These are phyloP conservation scores for Betula pendula DNA, from an alignment of 306 rosid species.

Conservation along the genomic window DNA sequence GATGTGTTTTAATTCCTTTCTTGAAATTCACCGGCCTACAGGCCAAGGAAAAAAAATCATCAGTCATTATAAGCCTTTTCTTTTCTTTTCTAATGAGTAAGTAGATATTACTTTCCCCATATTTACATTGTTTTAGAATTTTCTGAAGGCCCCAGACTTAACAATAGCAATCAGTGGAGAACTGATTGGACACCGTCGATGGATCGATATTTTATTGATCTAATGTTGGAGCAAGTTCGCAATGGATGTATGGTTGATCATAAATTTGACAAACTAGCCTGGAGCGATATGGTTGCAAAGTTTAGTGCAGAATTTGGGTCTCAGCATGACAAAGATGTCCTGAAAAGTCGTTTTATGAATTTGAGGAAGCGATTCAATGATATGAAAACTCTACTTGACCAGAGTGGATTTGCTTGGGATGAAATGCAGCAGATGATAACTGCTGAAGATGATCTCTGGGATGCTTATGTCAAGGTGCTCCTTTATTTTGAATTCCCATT, in stretches of 20 bases:
- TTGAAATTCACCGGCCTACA: background rate
- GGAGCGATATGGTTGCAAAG: slow-evolving; percentile 53
- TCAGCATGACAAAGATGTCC: slow-evolving; percentile 40
- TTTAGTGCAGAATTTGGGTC: slow-evolving; percentile 54
- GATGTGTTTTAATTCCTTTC: background rate
- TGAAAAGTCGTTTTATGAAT: slow-evolving; percentile 42
- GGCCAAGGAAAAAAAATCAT: background rate
- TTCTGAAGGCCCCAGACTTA: slow-evolving; percentile 36
- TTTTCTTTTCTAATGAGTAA: background rate
- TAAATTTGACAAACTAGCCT: slow-evolving; percentile 45
- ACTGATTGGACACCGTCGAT: slow-evolving; percentile 49
- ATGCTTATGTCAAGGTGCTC: slow-evolving; percentile 48
- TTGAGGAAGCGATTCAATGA: slow-evolving; percentile 48
- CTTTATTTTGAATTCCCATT: slow-evolving; percentile 11
- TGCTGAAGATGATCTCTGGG: slow-evolving; percentile 53
- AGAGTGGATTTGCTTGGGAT: slow-evolving; percentile 58
- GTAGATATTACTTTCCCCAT: background rate
- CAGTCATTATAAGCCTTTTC: background rate
- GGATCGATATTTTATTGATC: slow-evolving; percentile 59
- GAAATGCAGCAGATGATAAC: slow-evolving; percentile 51
- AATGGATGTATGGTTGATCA: slow-evolving; percentile 42
- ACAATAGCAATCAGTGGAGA: slow-evolving; percentile 31
- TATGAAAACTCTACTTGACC: slow-evolving; percentile 50
- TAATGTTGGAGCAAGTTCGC: slow-evolving; percentile 54
- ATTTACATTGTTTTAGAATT: slow-evolving; percentile 4